Conservation (phyloP, 257 asterid species). For the Euphrasia confusa region DNA sequence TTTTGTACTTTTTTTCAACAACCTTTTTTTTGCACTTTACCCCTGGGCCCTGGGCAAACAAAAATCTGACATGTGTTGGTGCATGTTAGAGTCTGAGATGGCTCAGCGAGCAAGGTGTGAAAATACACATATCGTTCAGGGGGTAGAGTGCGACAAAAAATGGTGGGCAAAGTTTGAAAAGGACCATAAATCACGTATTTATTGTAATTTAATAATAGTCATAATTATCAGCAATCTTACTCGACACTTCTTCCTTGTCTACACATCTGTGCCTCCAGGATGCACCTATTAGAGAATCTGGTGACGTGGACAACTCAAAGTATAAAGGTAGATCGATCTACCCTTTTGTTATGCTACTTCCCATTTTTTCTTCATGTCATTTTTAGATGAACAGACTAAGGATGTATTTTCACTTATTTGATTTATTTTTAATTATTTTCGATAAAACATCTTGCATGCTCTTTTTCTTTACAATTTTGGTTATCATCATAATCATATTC, state of each 20-base stretch:
- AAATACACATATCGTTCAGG: neutral
- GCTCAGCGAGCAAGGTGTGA: neutral
- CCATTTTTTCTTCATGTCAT: neutral
- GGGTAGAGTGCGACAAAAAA: neutral
- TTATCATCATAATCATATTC: conserved; percentile 8
- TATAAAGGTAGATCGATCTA: conserved; percentile 50
- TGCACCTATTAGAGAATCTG: conserved; percentile 95
- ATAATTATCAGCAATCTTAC: conserved; percentile 18
- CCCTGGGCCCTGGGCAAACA: neutral
- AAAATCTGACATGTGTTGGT: too few relatives aligned
- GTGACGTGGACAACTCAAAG: conserved; percentile 78
- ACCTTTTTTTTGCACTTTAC: neutral
- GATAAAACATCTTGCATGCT: neutral
- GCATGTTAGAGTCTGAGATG: neutral
- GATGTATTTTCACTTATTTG: too few relatives aligned
- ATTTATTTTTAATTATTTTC: too few relatives aligned
- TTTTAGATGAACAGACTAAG: too few relatives aligned
- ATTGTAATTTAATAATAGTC: neutral
- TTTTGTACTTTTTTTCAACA: neutral
- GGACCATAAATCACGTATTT: neutral
- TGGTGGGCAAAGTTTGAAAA: neutral
- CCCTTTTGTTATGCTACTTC: neutral
- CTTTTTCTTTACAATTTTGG: neutral
- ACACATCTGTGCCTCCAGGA: conserved; percentile 44
- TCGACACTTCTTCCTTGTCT: conserved; percentile 25